Conservation (phyloP, 1,284 basidiomycete genomes). For the Marasmius oreades region DNA sequence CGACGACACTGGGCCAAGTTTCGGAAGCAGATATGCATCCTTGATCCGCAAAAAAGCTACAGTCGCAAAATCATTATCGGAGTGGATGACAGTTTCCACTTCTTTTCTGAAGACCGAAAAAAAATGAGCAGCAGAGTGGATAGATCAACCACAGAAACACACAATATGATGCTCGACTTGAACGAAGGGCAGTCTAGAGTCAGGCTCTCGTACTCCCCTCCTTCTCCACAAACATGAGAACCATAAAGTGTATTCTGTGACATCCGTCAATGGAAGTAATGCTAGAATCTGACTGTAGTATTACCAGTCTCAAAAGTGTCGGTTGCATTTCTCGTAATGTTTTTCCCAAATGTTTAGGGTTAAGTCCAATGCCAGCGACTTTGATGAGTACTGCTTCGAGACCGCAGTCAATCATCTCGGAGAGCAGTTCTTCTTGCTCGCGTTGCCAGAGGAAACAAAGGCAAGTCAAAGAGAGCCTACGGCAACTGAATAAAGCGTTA, state of each 20-base stretch:
- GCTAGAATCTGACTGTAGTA: neutral
- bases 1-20: conserved; percentile 28
- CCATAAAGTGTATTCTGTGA: conserved; percentile 80
- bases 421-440: conserved; percentile 79
- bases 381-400: conserved; percentile 91
- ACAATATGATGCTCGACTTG: conserved; percentile 76
- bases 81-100: conserved; percentile 71
- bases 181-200: conserved; percentile 92
- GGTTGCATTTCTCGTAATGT: conserved; percentile 74
- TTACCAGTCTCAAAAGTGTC: conserved; percentile 71
- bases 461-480: conserved; percentile 76
- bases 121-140: neutral
- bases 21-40: conserved; percentile 56
- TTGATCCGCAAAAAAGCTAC: conserved; percentile 88
- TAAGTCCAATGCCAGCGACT: conserved; percentile 92
- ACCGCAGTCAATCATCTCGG: conserved; percentile 82
- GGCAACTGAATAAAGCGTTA: conserved; percentile 50
- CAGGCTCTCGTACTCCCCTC: conserved; percentile 96
- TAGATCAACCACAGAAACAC: conserved; percentile 25
- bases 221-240: conserved; percentile 95
- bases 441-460: conserved; percentile 95
- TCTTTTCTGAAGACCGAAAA: too few species aligned
- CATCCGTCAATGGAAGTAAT: conserved; percentile 5
- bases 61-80: conserved; percentile 73
- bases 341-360: conserved; percentile 76